Percentiles rank a stretch among this genome's conserved stretches.
Evolutionary conservation across 176 grass and related monocot species (phyloP).

Genomic region (Oryza punctata): DNA sequence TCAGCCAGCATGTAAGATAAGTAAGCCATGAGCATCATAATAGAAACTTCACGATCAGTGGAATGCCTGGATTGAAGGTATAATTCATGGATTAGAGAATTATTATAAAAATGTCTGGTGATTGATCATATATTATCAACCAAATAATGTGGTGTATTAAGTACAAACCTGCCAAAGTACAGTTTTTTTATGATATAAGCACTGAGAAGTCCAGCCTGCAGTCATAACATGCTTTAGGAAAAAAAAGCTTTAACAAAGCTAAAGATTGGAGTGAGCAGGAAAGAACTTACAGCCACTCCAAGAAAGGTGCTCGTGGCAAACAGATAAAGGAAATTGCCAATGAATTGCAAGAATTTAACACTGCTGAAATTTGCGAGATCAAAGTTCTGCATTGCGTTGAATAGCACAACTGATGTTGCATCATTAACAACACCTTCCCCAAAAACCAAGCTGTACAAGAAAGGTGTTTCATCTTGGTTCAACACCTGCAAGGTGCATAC

Average conservation of each 20-base stretch:
- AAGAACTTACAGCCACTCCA: slow-evolving; percentile 77
- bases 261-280: slow-evolving; percentile 3
- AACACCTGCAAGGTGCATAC: slow-evolving; percentile 98
- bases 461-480: slow-evolving; percentile 89
- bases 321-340: slow-evolving; percentile 73
- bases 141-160: slow-evolving; percentile 22
- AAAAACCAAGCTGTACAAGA: slow-evolving; percentile 94
- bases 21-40: slow-evolving; percentile 99
- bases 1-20: slow-evolving; percentile 95
- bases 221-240: slow-evolving; percentile 19
- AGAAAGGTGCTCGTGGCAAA: slow-evolving; percentile 78
- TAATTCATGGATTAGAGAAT: slow-evolving; percentile 12
- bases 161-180: slow-evolving; percentile 86
- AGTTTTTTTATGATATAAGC: slow-evolving; percentile 91
- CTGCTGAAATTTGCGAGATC: slow-evolving; percentile 54
- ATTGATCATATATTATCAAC: slow-evolving; percentile 11
- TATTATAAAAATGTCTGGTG: not conserved
- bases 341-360: slow-evolving; percentile 51
- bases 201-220: slow-evolving; percentile 87
- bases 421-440: slow-evolving; percentile 98
- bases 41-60: slow-evolving; percentile 92
- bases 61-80: slow-evolving; percentile 65
- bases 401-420: slow-evolving; percentile 92
- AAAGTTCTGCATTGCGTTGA: slow-evolving; percentile 89
- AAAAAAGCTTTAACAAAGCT: not conserved